Evolutionary conservation across 1,139 yeast genomes (phyloP).

Genomic region (Geotrichum bryndzae): DNA sequence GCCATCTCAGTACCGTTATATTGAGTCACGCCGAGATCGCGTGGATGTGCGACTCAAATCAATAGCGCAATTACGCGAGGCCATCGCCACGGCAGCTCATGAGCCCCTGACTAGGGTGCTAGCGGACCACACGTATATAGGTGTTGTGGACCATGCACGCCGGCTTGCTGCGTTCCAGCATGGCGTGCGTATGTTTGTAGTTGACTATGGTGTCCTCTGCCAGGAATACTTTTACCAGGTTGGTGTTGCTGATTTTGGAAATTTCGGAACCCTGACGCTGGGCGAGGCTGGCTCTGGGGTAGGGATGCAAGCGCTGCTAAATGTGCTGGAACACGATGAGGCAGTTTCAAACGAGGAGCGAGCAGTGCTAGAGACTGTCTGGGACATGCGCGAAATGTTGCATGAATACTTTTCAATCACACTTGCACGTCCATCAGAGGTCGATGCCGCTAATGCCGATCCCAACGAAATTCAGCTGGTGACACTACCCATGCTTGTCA

Average conservation of each 20-base stretch:
- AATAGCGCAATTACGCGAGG: slow-evolving; percentile 47
- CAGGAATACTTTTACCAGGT: slow-evolving; percentile 75
- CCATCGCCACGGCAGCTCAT: slow-evolving; percentile 46
- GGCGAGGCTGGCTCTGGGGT: slow-evolving; percentile 22
- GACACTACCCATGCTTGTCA: slow-evolving; percentile 59
- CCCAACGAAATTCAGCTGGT: slow-evolving; percentile 33
- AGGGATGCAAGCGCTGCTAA: slow-evolving; percentile 19
- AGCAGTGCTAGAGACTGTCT: slow-evolving; percentile 17
- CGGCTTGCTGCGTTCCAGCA: slow-evolving; percentile 78
- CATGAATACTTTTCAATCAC: slow-evolving; percentile 66
- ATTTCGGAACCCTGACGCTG: slow-evolving; percentile 59
- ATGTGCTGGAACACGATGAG: slow-evolving; percentile 10
- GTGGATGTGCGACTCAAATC: slow-evolving; percentile 26
- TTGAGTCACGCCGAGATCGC: slow-evolving; percentile 13
- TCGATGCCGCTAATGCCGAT: background rate
- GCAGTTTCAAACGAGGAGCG: slow-evolving; percentile 1
- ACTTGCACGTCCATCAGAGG: slow-evolving; percentile 25
- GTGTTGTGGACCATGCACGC: slow-evolving; percentile 66
- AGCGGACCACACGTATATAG: slow-evolving; percentile 68
- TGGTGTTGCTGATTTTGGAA: slow-evolving; percentile 70
- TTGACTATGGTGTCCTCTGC: slow-evolving; percentile 69
- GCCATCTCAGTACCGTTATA: slow-evolving; percentile 7
- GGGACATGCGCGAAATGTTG: slow-evolving; percentile 56
- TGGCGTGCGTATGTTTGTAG: slow-evolving; percentile 66
- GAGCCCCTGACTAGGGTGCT: slow-evolving; percentile 58